Evolutionary conservation across 345 rosid species (phyloP).

Genomic region (Syzygium aqueum): DNA sequence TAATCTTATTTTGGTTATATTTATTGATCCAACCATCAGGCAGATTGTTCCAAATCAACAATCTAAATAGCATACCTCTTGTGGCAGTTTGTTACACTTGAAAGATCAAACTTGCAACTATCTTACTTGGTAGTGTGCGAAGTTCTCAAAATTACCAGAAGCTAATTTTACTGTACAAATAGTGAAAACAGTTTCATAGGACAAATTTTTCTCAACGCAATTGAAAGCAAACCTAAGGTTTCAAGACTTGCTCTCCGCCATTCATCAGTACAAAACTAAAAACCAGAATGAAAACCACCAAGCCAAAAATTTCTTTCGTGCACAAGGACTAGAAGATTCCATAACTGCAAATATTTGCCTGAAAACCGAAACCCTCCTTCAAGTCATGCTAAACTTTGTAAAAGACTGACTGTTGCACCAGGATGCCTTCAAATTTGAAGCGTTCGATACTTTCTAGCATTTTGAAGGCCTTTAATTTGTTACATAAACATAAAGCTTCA

Average conservation of each 20-base stretch:
- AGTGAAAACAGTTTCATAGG: neutral
- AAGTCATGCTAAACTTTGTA: neutral
- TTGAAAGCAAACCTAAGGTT: neutral
- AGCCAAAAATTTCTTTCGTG: neutral
- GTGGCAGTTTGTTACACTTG: neutral
- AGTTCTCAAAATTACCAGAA: neutral
- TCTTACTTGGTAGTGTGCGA: neutral
- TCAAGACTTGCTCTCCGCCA: neutral
- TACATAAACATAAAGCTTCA: neutral
- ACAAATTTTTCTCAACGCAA: neutral
- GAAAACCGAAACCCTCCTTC: neutral
- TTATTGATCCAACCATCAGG: neutral
- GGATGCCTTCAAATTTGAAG: neutral
- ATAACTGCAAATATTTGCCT: neutral
- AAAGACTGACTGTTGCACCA: neutral
- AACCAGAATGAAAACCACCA: neutral
- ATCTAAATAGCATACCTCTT: neutral
- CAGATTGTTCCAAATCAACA: neutral
- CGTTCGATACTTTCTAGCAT: neutral
- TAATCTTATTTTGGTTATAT: neutral
- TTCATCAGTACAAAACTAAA: neutral
- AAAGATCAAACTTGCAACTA: neutral
- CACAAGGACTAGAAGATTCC: neutral
- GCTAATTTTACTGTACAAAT: neutral
- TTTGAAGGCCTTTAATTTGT: neutral